phyloP scores from a whole-genome alignment of 2,329 filamentous ascomycete genomes.

The Phialophora verrucosa region DNA sequence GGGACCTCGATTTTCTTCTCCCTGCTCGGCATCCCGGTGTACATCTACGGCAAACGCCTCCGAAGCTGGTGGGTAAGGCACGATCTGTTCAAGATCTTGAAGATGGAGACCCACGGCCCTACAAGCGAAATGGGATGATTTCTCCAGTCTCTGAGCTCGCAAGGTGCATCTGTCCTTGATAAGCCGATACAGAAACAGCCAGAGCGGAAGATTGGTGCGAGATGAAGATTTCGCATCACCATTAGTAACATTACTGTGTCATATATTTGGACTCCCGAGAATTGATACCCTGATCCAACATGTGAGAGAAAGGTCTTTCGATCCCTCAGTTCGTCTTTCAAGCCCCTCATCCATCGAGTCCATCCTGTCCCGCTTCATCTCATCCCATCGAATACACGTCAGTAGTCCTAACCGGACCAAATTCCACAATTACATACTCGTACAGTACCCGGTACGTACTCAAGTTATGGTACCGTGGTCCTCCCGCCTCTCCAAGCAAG shows the following conservation, averaged over 20 bases:
- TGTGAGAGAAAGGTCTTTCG: background rate
- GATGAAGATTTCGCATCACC: background rate
- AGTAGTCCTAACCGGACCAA: no score
- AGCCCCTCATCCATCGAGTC: no score
- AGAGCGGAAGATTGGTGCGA: no score
- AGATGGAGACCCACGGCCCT: slow-evolving; percentile 34
- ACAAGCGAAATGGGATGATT: slow-evolving; percentile 28
- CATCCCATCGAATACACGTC: no score
- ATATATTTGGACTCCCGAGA: background rate
- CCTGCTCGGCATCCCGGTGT: slow-evolving; percentile 40
- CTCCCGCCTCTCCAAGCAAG: no score
- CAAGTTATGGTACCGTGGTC: no score
- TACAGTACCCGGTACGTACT: no score
- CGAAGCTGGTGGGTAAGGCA: slow-evolving; percentile 35
- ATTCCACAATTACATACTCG: no score
- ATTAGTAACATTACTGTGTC: background rate
- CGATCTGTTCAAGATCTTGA: slow-evolving; percentile 34
- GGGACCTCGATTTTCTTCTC: slow-evolving; percentile 41
- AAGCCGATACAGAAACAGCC: background rate
- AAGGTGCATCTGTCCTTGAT: background rate
- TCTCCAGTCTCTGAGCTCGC: background rate
- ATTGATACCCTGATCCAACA: background rate
- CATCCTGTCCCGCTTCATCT: no score
- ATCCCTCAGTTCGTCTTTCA: no score
- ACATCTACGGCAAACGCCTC: slow-evolving; percentile 40